Percentiles rank a stretch among this genome's conserved stretches.
phyloP scores from a whole-genome alignment of 495 filamentous ascomycete species.

The Endocarpon pusillum region DNA sequence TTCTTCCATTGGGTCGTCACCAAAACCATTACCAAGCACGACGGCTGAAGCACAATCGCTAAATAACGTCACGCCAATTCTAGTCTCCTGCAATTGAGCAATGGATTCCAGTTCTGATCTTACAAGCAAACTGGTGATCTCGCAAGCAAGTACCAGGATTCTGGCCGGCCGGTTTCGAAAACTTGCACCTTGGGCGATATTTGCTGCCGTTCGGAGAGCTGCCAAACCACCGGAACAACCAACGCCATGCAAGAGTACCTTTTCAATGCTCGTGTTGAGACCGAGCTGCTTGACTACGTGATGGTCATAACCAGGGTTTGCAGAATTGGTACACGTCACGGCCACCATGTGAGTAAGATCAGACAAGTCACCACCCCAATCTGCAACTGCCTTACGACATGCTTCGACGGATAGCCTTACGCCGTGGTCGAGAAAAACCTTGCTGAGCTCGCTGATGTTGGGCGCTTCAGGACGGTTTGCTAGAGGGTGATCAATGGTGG shows the following conservation, averaged over 20 bases:
- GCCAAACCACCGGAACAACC: slow-evolving; percentile 50
- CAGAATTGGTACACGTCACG: slow-evolving; percentile 50
- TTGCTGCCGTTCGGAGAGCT: slow-evolving; percentile 40
- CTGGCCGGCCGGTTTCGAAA: slow-evolving; percentile 33
- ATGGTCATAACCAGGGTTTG: slow-evolving; percentile 51
- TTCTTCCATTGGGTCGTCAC: slow-evolving; percentile 10
- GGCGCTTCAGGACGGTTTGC: slow-evolving; percentile 37
- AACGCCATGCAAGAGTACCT: slow-evolving; percentile 42
- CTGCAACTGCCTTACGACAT: slow-evolving; percentile 38
- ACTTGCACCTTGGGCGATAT: slow-evolving; percentile 39
- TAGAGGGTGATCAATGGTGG: slow-evolving; percentile 34
- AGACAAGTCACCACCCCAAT: slow-evolving; percentile 26
- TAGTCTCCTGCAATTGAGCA: slow-evolving; percentile 29
- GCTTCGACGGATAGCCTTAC: slow-evolving; percentile 39
- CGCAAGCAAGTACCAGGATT: slow-evolving; percentile 41
- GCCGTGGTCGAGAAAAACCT: slow-evolving; percentile 37
- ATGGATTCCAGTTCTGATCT: slow-evolving; percentile 41
- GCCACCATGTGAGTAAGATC: slow-evolving; percentile 50
- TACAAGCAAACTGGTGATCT: slow-evolving; percentile 39
- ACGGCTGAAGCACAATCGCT: slow-evolving; percentile 44
- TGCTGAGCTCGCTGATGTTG: slow-evolving; percentile 35
- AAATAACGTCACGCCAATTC: slow-evolving; percentile 44
- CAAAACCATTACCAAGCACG: slow-evolving; percentile 36
- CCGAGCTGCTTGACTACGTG: slow-evolving; percentile 38
- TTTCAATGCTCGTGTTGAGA: slow-evolving; percentile 31